A percentile compares a stretch with the other conserved stretches of the same genome.
These are phyloP conservation scores for Paramecium primaurelia DNA, from an alignment of 73 alveolate genomes.

Conservation along the genomic window DNA sequence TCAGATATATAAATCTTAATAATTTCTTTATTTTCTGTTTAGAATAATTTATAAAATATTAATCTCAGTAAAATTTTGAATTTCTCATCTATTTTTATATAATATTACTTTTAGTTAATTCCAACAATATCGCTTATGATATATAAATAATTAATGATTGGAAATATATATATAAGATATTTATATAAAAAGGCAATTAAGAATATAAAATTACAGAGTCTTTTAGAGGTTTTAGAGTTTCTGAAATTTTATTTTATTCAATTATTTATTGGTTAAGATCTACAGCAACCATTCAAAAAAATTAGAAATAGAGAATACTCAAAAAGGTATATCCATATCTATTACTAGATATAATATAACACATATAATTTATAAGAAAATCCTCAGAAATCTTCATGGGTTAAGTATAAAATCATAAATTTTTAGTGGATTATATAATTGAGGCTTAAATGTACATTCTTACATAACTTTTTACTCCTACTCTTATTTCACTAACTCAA, in stretches of 20 bases:
- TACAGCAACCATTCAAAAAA: background rate
- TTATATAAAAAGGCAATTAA: no score
- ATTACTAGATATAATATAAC: background rate
- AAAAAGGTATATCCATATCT: background rate
- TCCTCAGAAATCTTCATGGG: background rate
- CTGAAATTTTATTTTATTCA: no score
- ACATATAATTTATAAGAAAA: background rate
- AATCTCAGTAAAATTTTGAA: background rate
- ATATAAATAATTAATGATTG: background rate
- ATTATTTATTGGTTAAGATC: background rate
- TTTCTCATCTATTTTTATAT: background rate
- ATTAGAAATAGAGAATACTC: background rate
- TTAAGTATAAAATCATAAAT: constrained; percentile 27
- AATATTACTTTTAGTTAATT: background rate
- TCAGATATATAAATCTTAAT: background rate
- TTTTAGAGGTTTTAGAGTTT: no score
- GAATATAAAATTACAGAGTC: no score
- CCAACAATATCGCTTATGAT: background rate
- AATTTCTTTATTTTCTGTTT: no score
- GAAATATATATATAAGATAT: no score
- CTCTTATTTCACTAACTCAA: background rate
- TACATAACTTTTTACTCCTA: background rate
- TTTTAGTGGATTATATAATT: background rate
- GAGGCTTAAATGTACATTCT: constrained; percentile 24
- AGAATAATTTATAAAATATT: no score